Evolutionary conservation across 208 protist genomes (phyloP).

Genomic region (Trypanosoma avium): DNA sequence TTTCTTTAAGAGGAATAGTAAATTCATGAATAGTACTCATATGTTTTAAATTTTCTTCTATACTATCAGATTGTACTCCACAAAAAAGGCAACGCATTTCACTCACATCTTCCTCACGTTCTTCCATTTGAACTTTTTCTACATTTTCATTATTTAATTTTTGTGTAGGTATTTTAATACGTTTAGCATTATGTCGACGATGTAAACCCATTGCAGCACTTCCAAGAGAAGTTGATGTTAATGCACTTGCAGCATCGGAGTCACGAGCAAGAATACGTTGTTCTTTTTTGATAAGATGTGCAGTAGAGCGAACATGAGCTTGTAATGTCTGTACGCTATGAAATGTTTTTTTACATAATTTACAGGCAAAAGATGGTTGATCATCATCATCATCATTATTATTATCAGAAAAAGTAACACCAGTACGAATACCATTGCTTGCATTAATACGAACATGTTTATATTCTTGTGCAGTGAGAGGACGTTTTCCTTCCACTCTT

Average conservation of each 20-base stretch:
- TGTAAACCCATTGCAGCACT: constrained; percentile 88
- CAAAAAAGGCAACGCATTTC: constrained; percentile 85
- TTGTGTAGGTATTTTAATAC: constrained; percentile 13
- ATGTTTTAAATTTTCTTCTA: constrained; percentile 68
- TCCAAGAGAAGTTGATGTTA: constrained; percentile 83
- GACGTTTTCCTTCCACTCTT: constrained; percentile 77
- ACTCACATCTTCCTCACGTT: constrained; percentile 79
- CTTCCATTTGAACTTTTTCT: constrained; percentile 54
- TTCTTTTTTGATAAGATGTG: constrained; percentile 90
- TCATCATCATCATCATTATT: constrained; percentile 34
- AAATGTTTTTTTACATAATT: constrained; percentile 90
- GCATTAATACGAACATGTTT: constrained; percentile 27
- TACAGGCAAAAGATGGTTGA: constrained; percentile 75
- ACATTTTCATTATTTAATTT: constrained; percentile 8
- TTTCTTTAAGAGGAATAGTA: constrained; percentile 60
- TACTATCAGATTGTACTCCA: constrained; percentile 44
- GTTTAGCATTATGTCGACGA: constrained; percentile 83
- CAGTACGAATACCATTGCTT: no score
- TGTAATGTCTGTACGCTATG: constrained; percentile 89
- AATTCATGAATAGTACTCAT: constrained; percentile 67
- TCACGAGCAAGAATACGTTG: constrained; percentile 87
- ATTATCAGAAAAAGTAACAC: no score
- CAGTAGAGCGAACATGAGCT: constrained; percentile 87
- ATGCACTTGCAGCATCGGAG: constrained; percentile 71
- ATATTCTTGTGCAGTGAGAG: constrained; percentile 64